These are phyloP conservation scores for Arabis hirsuta DNA, from an alignment of 345 rosid species.

Conservation along the genomic window DNA sequence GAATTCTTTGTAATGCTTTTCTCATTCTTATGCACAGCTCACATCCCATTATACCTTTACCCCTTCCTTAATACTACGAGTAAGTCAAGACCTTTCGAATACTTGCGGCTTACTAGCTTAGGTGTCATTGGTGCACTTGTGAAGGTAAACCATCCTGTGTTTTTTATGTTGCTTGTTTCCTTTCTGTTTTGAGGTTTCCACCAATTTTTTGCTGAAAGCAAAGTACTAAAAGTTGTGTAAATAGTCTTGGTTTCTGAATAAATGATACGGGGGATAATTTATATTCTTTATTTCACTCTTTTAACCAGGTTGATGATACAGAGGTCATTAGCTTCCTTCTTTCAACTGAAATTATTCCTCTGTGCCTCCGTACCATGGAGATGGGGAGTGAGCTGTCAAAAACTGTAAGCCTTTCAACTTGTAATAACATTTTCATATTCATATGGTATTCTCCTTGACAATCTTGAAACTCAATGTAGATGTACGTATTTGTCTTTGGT, in stretches of 20 bases:
- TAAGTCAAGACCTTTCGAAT: conserved; percentile 96
- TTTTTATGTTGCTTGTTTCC: conserved; percentile 9
- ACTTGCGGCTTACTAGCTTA: conserved; percentile 92
- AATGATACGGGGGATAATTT: background rate
- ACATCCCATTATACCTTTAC: conserved; percentile 88
- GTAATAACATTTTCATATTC: background rate
- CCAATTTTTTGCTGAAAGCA: background rate
- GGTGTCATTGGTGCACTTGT: conserved; percentile 99
- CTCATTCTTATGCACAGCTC: conserved; percentile 63
- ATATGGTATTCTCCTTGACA: conserved; percentile 2
- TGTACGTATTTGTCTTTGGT: background rate
- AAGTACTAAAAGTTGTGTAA: background rate
- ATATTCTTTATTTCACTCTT: background rate
- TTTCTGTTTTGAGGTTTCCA: conserved; percentile 7
- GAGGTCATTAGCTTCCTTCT: conserved; percentile 98
- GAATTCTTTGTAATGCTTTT: background rate
- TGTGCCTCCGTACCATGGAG: conserved; percentile 97
- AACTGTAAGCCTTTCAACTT: conserved; percentile 66
- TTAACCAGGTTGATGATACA: conserved; percentile 88
- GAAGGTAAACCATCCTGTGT: conserved; percentile 57
- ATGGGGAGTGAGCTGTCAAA: conserved; percentile 98
- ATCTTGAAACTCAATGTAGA: conserved; percentile 1
- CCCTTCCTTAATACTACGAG: conserved; percentile 96
- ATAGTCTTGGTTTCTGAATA: conserved; percentile 9
- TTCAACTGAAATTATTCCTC: conserved; percentile 89